These are phyloP conservation scores for Fusarium sp. DNA, from an alignment of 2,329 filamentous ascomycete genomes.

Conservation along the genomic window DNA sequence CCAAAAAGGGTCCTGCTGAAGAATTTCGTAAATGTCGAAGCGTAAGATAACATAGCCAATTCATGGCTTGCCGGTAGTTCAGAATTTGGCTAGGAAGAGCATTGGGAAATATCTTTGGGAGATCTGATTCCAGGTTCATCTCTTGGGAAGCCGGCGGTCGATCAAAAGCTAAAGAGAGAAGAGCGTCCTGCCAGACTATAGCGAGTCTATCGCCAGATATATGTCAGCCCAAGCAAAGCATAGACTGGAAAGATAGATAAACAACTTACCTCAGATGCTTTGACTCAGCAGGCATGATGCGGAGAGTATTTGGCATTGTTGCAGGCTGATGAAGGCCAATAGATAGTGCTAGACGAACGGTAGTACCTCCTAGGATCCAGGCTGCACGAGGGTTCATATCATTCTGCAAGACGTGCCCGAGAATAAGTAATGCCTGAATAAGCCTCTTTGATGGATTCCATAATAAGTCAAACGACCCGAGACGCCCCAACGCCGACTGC, in stretches of 20 bases:
- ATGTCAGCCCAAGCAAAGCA: not conserved
- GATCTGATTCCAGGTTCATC: conserved; percentile 27
- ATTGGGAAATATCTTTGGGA: not conserved
- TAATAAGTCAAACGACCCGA: conserved; percentile 27
- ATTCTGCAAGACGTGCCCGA: conserved; percentile 39
- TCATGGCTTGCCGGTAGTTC: conserved; percentile 33
- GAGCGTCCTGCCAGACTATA: conserved; percentile 39
- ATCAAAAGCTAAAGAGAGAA: conserved; percentile 40
- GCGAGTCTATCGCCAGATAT: conserved; percentile 11
- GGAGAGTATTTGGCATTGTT: not conserved
- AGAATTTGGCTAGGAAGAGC: not conserved
- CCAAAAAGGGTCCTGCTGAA: too few species aligned
- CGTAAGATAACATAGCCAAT: conserved; percentile 34
- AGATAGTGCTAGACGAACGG: conserved; percentile 31
- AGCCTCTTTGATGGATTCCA: conserved; percentile 31
- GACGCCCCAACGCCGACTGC: conserved; percentile 17
- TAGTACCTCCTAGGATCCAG: conserved; percentile 39
- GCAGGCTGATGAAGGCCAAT: conserved; percentile 30
- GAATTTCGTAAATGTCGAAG: not conserved
- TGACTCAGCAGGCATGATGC: conserved; percentile 13
- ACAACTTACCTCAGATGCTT: conserved; percentile 18
- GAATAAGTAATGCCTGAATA: conserved; percentile 36
- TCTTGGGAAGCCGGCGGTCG: conserved; percentile 29
- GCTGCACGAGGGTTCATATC: conserved; percentile 41
- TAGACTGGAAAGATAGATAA: rapidly evolving